Evolutionary conservation across 306 rosid genomes (phyloP).

Genomic region (Sphenostylis stenocarpa): DNA sequence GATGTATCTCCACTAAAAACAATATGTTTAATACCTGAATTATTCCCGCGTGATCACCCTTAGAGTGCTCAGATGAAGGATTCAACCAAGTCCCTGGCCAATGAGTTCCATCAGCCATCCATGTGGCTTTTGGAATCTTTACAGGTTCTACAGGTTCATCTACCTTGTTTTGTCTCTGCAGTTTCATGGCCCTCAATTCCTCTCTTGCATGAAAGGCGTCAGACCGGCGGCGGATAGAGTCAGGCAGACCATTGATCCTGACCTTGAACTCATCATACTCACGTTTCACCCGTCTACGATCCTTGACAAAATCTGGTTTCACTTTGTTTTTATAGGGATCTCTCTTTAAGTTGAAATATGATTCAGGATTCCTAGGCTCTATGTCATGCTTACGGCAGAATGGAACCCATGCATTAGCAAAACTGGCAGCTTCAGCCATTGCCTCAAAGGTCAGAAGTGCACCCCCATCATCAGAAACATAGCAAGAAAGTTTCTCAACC

Average conservation of each 20-base stretch:
- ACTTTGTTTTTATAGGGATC: slow-evolving; percentile 96
- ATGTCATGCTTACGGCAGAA: slow-evolving; percentile 94
- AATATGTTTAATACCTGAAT: slow-evolving; percentile 69
- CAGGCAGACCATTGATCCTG: slow-evolving; percentile 87
- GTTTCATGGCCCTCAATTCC: slow-evolving; percentile 93
- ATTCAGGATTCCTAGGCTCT: slow-evolving; percentile 95
- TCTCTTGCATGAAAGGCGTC: slow-evolving; percentile 97
- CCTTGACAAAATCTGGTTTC: slow-evolving; percentile 84
- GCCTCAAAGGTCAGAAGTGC: slow-evolving; percentile 98
- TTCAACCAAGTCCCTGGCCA: slow-evolving; percentile 99
- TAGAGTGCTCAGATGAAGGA: slow-evolving; percentile 74
- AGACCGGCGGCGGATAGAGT: slow-evolving; percentile 89
- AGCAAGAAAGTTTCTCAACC: slow-evolving; percentile 96
- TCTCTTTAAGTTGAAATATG: slow-evolving; percentile 84
- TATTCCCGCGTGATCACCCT: slow-evolving; percentile 91
- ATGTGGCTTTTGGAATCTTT: slow-evolving; percentile 88
- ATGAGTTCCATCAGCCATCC: slow-evolving; percentile 99
- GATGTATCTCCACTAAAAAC: not conserved
- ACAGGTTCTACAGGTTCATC: slow-evolving; percentile 71
- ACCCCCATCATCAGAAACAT: slow-evolving; percentile 99
- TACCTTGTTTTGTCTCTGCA: slow-evolving; percentile 70
- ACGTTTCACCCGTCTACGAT: slow-evolving; percentile 89
- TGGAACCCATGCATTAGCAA: slow-evolving; percentile 89
- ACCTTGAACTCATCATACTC: slow-evolving; percentile 99
- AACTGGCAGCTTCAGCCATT: slow-evolving; percentile 99